Conservation (phyloP, 495 filamentous ascomycete genomes). For the Penicillium angulare region DNA sequence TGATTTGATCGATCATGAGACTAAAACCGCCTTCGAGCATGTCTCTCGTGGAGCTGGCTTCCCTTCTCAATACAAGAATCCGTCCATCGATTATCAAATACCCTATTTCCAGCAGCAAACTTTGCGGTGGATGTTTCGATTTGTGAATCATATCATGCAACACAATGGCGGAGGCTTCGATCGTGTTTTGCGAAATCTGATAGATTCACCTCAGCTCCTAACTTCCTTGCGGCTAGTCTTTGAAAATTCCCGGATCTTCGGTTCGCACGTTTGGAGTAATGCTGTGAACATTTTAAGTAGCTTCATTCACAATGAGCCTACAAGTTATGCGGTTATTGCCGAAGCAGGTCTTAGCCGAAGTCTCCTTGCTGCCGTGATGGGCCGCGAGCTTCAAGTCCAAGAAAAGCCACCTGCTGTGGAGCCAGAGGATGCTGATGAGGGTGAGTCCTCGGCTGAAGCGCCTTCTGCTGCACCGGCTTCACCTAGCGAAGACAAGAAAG, state of each 20-base stretch:
- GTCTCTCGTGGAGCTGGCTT: constrained; percentile 70
- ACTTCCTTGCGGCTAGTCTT: constrained; percentile 78
- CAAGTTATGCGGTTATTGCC: constrained; percentile 90
- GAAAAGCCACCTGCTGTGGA: constrained; percentile 32
- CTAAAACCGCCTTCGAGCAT: constrained; percentile 64
- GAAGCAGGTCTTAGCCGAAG: constrained; percentile 88
- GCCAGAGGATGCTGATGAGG: constrained; percentile 21
- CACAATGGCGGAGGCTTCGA: constrained; percentile 83
- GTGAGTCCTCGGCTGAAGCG: constrained; percentile 9
- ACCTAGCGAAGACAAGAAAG: constrained; percentile 16
- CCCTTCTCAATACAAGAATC: constrained; percentile 70
- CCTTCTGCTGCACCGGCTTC: constrained; percentile 14
- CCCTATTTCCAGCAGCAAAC: constrained; percentile 90
- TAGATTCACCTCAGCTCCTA: constrained; percentile 85
- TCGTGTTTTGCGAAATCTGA: constrained; percentile 84
- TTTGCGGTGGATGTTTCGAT: constrained; percentile 90
- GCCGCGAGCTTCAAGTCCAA: constrained; percentile 34
- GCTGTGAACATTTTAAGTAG: constrained; percentile 86
- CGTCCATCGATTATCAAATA: constrained; percentile 85
- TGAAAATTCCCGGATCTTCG: constrained; percentile 71
- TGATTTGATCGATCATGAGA: constrained; percentile 77
- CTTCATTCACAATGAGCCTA: constrained; percentile 98
- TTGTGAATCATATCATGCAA: constrained; percentile 92
- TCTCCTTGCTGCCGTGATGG: constrained; percentile 78
- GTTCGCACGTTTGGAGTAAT: constrained; percentile 90